Percentiles rank a stretch among this genome's conserved stretches.
Evolutionary conservation across 2,329 filamentous ascomycete genomes (phyloP).

Genomic region (Trichoderma arundinaceum): DNA sequence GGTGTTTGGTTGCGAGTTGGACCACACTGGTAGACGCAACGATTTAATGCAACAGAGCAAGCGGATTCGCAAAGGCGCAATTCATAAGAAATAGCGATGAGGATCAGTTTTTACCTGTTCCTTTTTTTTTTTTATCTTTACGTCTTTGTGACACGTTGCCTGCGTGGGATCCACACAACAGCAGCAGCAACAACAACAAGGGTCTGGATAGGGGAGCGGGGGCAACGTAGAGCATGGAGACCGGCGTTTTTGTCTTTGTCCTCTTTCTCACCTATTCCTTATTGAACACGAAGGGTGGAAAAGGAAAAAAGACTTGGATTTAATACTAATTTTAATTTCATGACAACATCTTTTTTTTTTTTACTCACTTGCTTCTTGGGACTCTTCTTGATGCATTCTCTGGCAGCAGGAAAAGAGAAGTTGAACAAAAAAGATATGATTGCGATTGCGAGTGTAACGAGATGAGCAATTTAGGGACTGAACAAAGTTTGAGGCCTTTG

Average conservation of each 20-base stretch:
- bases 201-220: background rate
- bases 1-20: background rate
- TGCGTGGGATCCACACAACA: background rate
- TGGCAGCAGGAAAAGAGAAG: background rate
- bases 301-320: background rate
- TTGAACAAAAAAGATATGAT: background rate
- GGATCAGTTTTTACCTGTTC: background rate
- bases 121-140: conserved; percentile 4
- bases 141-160: background rate
- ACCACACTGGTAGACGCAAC: background rate
- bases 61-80: background rate
- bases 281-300: background rate
- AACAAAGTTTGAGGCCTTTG: background rate
- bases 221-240: background rate
- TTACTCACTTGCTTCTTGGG: background rate
- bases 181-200: too few species aligned
- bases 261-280: background rate
- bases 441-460: background rate
- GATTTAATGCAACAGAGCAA: background rate
- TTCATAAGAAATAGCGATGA: background rate
- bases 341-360: background rate
- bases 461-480: conserved; percentile 4
- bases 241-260: background rate
- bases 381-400: background rate
- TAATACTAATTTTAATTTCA: conserved; percentile 30